phyloP scores from a whole-genome alignment of 371 early-diverging fungal genomes.

The Lichtheimia hyalospora region DNA sequence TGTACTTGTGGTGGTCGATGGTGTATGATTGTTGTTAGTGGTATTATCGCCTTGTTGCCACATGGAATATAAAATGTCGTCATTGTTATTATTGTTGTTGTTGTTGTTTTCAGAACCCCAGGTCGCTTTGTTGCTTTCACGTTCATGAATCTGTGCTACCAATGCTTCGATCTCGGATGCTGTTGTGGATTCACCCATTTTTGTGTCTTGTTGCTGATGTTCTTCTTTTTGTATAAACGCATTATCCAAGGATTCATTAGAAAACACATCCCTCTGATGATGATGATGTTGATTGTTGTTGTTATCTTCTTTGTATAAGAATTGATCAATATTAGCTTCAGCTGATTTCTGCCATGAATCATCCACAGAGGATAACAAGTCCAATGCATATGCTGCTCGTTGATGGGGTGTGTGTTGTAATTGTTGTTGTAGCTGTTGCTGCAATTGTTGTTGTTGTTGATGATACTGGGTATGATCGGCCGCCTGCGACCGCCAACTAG shows the following conservation, averaged over 20 bases:
- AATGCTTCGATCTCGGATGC: conserved; percentile 9
- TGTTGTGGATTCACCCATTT: neutral
- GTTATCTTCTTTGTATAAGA: conserved; percentile 7
- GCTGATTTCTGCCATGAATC: conserved; percentile 9
- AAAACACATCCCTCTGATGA: too few species aligned
- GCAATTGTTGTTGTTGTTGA: conserved; percentile 9
- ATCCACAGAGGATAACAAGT: conserved; percentile 8
- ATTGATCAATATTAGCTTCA: conserved; percentile 11
- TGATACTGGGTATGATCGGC: conserved; percentile 2
- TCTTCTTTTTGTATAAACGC: conserved; percentile 9
- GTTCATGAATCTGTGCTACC: conserved; percentile 10
- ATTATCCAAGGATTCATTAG: neutral
- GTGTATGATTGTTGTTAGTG: conserved; percentile 1
- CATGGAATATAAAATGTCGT: neutral
- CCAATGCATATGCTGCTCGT: conserved; percentile 7
- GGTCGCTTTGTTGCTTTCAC: conserved; percentile 2
- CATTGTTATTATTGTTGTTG: too few species aligned
- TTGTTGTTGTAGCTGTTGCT: conserved; percentile 12
- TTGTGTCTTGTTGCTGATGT: neutral
- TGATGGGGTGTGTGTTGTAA: neutral
- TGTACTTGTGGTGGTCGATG: conserved; percentile 4
- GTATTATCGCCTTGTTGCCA: conserved; percentile 2
- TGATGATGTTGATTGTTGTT: neutral
- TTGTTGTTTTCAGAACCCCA: conserved; percentile 2
- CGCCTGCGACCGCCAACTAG: neutral